These are phyloP conservation scores for Trypanosoma melophagium DNA, from an alignment of 208 protist genomes.

Conservation along the genomic window DNA sequence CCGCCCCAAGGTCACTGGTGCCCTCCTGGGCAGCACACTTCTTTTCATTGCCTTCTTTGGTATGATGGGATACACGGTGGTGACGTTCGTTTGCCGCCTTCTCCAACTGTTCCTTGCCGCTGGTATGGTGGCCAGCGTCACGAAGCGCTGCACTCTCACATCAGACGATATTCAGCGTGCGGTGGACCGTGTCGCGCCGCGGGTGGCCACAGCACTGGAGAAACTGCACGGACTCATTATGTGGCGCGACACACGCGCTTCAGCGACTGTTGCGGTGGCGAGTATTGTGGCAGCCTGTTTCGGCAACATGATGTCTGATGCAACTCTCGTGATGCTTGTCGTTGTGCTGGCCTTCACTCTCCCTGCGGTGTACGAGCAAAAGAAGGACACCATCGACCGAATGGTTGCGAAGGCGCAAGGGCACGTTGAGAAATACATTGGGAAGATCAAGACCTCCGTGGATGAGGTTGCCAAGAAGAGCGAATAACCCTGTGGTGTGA, in stretches of 20 bases:
- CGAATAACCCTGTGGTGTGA: slow-evolving; percentile 13
- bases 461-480: slow-evolving; percentile 21
- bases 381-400: slow-evolving; percentile 63
- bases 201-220: slow-evolving; percentile 33
- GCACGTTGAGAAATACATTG: slow-evolving; percentile 51
- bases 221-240: slow-evolving; percentile 42
- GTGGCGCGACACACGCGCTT: slow-evolving; percentile 55
- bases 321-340: slow-evolving; percentile 38
- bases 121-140: slow-evolving; percentile 39
- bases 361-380: slow-evolving; percentile 71
- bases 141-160: slow-evolving; percentile 30
- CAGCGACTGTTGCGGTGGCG: slow-evolving; percentile 43
- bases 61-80: slow-evolving; percentile 70
- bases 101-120: slow-evolving; percentile 40
- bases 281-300: slow-evolving; percentile 57
- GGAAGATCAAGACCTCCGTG: slow-evolving; percentile 42
- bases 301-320: slow-evolving; percentile 77
- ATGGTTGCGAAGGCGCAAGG: slow-evolving; percentile 29
- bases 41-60: slow-evolving; percentile 58
- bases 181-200: slow-evolving; percentile 55
- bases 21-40: slow-evolving; percentile 39
- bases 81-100: slow-evolving; percentile 69
- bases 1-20: slow-evolving; percentile 54
- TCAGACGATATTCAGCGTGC: slow-evolving; percentile 41
- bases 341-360: slow-evolving; percentile 49